Conservation (phyloP, 305 asterid species). For the Fraxinus dipetala region DNA sequence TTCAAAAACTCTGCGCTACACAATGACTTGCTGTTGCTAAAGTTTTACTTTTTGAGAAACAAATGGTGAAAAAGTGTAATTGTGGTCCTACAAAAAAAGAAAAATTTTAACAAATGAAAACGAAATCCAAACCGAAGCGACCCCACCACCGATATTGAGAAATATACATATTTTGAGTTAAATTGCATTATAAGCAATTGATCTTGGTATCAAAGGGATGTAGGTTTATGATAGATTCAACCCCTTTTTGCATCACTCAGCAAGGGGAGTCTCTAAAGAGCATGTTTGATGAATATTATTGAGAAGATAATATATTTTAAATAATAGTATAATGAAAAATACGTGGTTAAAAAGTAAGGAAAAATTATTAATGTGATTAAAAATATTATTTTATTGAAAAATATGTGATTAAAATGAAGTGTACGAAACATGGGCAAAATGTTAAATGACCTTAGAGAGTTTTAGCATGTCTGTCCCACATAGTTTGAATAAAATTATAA, state of each 20-base stretch:
- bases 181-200: neutral
- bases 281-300: too few species aligned
- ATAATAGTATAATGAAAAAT: too few species aligned
- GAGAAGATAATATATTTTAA: too few species aligned
- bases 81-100: too few species aligned
- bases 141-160: neutral
- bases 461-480: neutral
- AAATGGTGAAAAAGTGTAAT: neutral
- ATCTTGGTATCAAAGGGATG: neutral
- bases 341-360: too few species aligned
- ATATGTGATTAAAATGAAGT: too few species aligned
- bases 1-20: too few species aligned
- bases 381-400: too few species aligned
- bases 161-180: neutral
- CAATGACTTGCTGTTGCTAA: neutral
- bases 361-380: too few species aligned
- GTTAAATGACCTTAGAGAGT: too few species aligned
- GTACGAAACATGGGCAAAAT: too few species aligned
- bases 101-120: neutral
- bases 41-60: neutral
- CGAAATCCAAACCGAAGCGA: neutral
- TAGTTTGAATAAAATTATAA: neutral
- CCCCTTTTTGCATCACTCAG: neutral
- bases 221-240: neutral
- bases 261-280: neutral